Evolutionary conservation across 352 stramenopile genomes (phyloP).

Genomic region (Globisporangium solare): DNA sequence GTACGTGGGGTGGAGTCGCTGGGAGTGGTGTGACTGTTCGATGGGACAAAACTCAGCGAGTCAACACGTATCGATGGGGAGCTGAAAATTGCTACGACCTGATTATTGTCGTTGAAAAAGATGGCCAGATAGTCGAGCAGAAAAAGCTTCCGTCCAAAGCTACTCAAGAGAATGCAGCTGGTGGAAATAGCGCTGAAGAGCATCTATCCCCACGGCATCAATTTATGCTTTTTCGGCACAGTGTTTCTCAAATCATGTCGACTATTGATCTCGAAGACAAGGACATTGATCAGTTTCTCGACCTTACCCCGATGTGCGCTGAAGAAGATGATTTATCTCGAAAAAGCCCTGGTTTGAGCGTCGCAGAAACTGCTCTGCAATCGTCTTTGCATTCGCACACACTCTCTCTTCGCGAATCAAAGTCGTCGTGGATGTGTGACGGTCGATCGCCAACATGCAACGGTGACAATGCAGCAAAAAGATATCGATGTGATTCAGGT

Average conservation of each 20-base stretch:
- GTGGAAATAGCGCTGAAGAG: slow-evolving; percentile 10
- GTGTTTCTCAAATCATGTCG: slow-evolving; percentile 38
- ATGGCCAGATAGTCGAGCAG: slow-evolving; percentile 36
- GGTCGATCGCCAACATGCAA: slow-evolving; percentile 47
- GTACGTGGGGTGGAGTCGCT: slow-evolving; percentile 71
- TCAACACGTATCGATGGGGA: slow-evolving; percentile 82
- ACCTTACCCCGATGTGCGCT: slow-evolving; percentile 23
- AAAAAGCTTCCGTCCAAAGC: slow-evolving; percentile 40
- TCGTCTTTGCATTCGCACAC: slow-evolving; percentile 56
- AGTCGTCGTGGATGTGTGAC: slow-evolving; percentile 75
- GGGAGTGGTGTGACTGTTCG: slow-evolving; percentile 72
- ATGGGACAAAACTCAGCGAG: slow-evolving; percentile 80
- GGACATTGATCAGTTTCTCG: slow-evolving; percentile 54
- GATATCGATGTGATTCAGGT: slow-evolving; percentile 57
- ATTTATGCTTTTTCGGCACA: slow-evolving; percentile 59
- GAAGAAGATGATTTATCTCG: slow-evolving; percentile 3
- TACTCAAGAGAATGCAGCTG: slow-evolving; percentile 13
- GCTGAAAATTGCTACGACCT: slow-evolving; percentile 76
- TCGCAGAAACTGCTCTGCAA: slow-evolving; percentile 18
- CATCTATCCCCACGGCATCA: slow-evolving; percentile 39
- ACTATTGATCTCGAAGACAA: slow-evolving; percentile 47
- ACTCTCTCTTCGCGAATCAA: slow-evolving; percentile 36
- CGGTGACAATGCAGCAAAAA: slow-evolving; percentile 44
- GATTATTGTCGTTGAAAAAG: slow-evolving; percentile 57
- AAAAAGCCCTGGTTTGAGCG: slow-evolving; percentile 9